Evolutionary conservation across 805 yeast genomes (phyloP), one percentile per base, ranked within the genome.

Genomic region (Wickerhamiella azymoides): DNA sequence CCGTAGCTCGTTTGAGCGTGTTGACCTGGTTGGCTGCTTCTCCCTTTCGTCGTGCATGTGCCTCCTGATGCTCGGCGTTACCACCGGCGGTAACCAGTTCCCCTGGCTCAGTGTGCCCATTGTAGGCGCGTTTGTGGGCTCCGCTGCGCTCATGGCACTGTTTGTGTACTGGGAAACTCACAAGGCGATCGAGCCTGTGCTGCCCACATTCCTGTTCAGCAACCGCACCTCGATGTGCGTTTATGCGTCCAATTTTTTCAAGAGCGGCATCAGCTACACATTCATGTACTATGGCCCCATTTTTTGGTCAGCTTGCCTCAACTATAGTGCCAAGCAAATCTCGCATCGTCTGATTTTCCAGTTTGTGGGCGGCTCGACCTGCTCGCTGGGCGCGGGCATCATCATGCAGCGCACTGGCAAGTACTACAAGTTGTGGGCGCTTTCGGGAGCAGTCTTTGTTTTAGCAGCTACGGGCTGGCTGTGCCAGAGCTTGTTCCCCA

Each of bases 241-340:
- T 0, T 77, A 84, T 0, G 63, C 82, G 47, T 70, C 80, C 39
- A 80, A 79, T 59, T 76, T 83, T 76, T 78, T 81, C 53, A 68
- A 71, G 59, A 75, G 84, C 6, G 82, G 83, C 81, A 70, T 76
- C 1, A 71, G 73, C 14, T 81, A 73, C 57, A 66, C 84, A 1
- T 68, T 71, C 51, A 59, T 84, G 46, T 84, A 70, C 63, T 84
- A 77, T 60, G 69, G 78, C 2, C 95, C 95, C 1, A 69, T 84
- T n/a, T 79, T 93, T 0, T 65, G 85, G 47, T 42, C 73, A 32
- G 89, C 86, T 46, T 81, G 82, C 52, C 71, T 80, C 47, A 46
- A 51, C 47, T 56, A 72, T 70, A 51, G 78, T 84, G 5, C 82
- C 89, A 2, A 80, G 85, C 89, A 82, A 76, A 59, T 82, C 80